Conservation (phyloP, 2,329 filamentous ascomycete genomes). For the Trichoderma atrobrunneum region DNA sequence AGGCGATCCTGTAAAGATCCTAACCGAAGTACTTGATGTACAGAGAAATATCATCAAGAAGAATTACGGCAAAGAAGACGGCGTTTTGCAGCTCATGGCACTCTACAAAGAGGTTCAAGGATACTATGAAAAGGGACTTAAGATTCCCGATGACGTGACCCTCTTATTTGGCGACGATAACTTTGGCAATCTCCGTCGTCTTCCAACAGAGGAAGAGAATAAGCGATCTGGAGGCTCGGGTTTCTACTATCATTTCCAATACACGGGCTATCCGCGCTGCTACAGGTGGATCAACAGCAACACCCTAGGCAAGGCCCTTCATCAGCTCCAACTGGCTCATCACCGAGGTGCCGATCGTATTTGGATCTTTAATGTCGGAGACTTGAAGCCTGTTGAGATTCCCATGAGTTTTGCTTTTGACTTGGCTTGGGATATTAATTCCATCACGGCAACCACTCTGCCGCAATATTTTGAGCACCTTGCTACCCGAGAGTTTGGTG, state of each 20-base stretch:
- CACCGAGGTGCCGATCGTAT: conserved; percentile 47
- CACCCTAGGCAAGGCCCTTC: conserved; percentile 43
- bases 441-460: conserved; percentile 39
- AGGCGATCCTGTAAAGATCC: conserved; percentile 48
- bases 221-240: conserved; percentile 55
- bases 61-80: conserved; percentile 45
- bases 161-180: conserved; percentile 64
- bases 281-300: conserved; percentile 64
- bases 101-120: conserved; percentile 65
- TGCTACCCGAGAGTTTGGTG: conserved; percentile 51
- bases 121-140: conserved; percentile 59
- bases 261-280: conserved; percentile 58
- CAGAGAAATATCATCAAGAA: conserved; percentile 54
- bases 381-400: conserved; percentile 57
- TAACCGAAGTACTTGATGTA: conserved; percentile 52
- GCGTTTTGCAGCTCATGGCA: conserved; percentile 54
- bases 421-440: conserved; percentile 54
- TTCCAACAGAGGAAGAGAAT: conserved; percentile 53
- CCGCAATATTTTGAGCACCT: conserved; percentile 45
- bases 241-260: conserved; percentile 56
- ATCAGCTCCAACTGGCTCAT: conserved; percentile 58
- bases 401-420: conserved; percentile 55
- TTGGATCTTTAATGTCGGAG: conserved; percentile 63
- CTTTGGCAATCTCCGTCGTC: conserved; percentile 56
- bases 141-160: conserved; percentile 59